Evolutionary conservation across 805 yeast genomes (phyloP).

Genomic region (Myxozyma geophila): DNA sequence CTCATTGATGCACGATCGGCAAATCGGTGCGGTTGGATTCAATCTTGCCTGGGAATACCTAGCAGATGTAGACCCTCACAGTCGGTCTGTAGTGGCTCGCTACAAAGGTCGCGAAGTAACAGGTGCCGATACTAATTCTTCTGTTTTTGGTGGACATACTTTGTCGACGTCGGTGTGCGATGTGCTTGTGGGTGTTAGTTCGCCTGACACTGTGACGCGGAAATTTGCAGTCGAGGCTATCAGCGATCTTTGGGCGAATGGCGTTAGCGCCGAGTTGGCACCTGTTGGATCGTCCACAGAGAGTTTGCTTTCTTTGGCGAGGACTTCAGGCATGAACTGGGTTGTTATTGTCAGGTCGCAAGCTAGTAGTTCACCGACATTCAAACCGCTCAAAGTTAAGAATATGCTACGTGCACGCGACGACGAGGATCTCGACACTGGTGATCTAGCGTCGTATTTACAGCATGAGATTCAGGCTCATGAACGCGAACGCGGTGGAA

Average conservation of each 20-base stretch:
- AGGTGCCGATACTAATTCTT: not conserved
- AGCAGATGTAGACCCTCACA: constrained; percentile 50
- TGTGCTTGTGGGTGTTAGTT: constrained; percentile 63
- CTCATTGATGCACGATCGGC: constrained; percentile 48
- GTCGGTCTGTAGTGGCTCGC: not conserved
- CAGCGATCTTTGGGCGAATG: constrained; percentile 70
- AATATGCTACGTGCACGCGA: constrained; percentile 59
- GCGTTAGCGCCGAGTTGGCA: constrained; percentile 74
- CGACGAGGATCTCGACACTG: constrained; percentile 75
- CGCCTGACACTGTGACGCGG: constrained; percentile 59
- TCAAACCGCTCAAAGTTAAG: constrained; percentile 76
- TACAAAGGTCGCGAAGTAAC: not conserved
- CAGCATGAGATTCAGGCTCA: constrained; percentile 41
- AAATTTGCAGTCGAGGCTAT: constrained; percentile 68
- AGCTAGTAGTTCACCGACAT: constrained; percentile 46
- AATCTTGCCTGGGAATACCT: constrained; percentile 76
- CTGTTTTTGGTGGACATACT: not conserved
- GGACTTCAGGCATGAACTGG: constrained; percentile 73
- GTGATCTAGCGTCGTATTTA: constrained; percentile 62
- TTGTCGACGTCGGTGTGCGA: constrained; percentile 42
- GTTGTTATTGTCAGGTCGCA: constrained; percentile 73
- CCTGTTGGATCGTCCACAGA: constrained; percentile 53
- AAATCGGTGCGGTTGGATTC: constrained; percentile 78
- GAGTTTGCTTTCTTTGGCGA: constrained; percentile 67
- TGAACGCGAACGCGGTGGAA: constrained; percentile 35